Evolutionary conservation across 352 stramenopile genomes (phyloP), one percentile per base, ranked within the genome.

Genomic region (Thalassiosira exigua): DNA sequence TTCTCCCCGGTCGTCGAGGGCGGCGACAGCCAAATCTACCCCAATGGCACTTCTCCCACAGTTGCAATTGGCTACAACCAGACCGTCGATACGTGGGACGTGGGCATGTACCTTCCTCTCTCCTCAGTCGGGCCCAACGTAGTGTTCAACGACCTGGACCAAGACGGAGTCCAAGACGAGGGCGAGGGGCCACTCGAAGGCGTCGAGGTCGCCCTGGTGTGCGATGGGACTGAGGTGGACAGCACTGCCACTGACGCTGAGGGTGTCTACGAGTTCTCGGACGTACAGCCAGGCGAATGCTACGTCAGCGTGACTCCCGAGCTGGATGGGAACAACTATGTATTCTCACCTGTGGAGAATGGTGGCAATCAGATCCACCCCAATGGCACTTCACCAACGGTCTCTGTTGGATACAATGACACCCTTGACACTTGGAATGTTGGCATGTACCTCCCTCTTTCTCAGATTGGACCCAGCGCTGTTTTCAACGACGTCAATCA

Each of bases 401-500:
- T n/a, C 17, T n/a, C 41, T 14, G 0, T 24, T 14, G 33, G 21
- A 9, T 30, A 39, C 9, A n/a, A 46, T 5, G 54, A 62, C 1
- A 39, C 27, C 12, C 26, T 14, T 17, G 36, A 33, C 36, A 22
- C 41, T 19, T 62, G 33, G 21, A n/a, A 62, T 24, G 54, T 30
- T 22, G 29, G 29, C 12, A 19, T 62, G 21, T 62, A 62, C 41
- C 12, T 62, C 4, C 24, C 33, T 19, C 1, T 62, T 2, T 51
- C 48, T 54, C 71, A 56, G 9, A 61, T 82, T 9, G 74, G 74
- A 65, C 73, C 73, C 29, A 70, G 76, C 51, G 72, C 64, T 48
- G 73, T 81, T 22, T 62, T 29, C 17, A 7, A 48, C 26, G 54
- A 62, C 41, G 0, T 39, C 12, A 42, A 62, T 42, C 27, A 39